Conservation (phyloP, 441 rosid species). For the Pelargonium australe region DNA sequence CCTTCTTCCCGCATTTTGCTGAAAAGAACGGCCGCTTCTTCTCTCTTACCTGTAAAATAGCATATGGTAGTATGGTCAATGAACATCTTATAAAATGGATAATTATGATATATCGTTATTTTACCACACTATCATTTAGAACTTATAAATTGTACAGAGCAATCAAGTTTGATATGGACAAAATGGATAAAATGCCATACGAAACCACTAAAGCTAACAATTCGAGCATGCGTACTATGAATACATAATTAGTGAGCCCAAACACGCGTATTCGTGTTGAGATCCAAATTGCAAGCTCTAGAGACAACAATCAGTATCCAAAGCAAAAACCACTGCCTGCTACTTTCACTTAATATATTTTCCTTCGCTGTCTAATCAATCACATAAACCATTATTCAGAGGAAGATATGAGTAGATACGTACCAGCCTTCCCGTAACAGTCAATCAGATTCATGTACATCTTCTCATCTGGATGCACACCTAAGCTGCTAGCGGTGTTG, state of each 20-base stretch:
- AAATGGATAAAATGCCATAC: background rate
- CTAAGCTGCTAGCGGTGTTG: slow-evolving; percentile 36
- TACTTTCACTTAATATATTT: too few species aligned
- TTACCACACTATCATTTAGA: too few species aligned
- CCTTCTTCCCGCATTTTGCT: slow-evolving; percentile 65
- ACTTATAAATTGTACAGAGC: too few species aligned
- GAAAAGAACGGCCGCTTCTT: slow-evolving; percentile 54
- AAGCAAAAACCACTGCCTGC: background rate
- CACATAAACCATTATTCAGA: background rate
- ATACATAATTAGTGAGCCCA: too few species aligned
- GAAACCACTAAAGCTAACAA: too few species aligned
- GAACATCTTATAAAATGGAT: slow-evolving; percentile 15
- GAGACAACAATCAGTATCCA: background rate
- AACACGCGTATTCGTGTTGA: too few species aligned
- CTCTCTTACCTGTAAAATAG: slow-evolving; percentile 48
- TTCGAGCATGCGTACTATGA: too few species aligned
- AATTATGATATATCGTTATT: background rate
- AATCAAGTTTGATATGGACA: background rate
- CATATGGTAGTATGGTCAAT: slow-evolving; percentile 8
- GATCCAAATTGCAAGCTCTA: too few species aligned
- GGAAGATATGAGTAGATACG: slow-evolving; percentile 8
- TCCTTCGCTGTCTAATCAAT: background rate
- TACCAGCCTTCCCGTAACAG: slow-evolving; percentile 79
- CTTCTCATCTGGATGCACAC: slow-evolving; percentile 62
- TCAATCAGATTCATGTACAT: slow-evolving; percentile 64